Evolutionary conservation across 805 yeast species (phyloP).

Genomic region (Wickerhamiella slavikovae): DNA sequence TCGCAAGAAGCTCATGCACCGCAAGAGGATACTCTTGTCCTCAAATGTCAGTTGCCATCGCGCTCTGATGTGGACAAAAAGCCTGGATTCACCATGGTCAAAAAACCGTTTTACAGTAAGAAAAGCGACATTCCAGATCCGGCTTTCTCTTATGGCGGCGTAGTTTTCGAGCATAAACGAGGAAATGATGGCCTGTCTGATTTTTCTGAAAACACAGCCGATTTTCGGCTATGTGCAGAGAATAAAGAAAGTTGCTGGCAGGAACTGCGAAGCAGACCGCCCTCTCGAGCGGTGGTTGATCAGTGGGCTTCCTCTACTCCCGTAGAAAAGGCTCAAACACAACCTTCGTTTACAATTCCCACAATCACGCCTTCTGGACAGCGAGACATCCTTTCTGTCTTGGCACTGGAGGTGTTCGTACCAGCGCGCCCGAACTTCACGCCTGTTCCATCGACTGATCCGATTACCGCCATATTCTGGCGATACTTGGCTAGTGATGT

Average conservation of each 20-base stretch:
- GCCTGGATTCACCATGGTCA: background rate
- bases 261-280: slow-evolving; percentile 5
- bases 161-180: slow-evolving; percentile 29
- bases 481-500: too few species aligned
- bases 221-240: slow-evolving; percentile 1
- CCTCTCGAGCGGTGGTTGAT: slow-evolving; percentile 4
- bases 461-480: slow-evolving; percentile 44
- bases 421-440: slow-evolving; percentile 25
- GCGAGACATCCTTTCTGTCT: slow-evolving; percentile 24
- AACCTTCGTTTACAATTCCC: too few species aligned
- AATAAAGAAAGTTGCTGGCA: background rate
- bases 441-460: slow-evolving; percentile 52
- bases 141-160: slow-evolving; percentile 51
- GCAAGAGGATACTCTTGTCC: too few species aligned
- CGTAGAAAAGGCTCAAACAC: too few species aligned
- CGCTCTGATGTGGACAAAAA: too few species aligned
- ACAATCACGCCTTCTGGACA: slow-evolving; percentile 1
- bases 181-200: too few species aligned
- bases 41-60: too few species aligned
- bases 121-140: slow-evolving; percentile 28
- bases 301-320: slow-evolving; percentile 7
- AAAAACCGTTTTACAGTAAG: slow-evolving; percentile 43
- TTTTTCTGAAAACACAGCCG: too few species aligned
- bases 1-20: too few species aligned
- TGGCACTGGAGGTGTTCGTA: slow-evolving; percentile 50